A percentile compares a stretch with the other conserved stretches of the same genome.
Evolutionary conservation across 139 green algal species (phyloP).

Genomic region (Desmodesmus armatus): DNA sequence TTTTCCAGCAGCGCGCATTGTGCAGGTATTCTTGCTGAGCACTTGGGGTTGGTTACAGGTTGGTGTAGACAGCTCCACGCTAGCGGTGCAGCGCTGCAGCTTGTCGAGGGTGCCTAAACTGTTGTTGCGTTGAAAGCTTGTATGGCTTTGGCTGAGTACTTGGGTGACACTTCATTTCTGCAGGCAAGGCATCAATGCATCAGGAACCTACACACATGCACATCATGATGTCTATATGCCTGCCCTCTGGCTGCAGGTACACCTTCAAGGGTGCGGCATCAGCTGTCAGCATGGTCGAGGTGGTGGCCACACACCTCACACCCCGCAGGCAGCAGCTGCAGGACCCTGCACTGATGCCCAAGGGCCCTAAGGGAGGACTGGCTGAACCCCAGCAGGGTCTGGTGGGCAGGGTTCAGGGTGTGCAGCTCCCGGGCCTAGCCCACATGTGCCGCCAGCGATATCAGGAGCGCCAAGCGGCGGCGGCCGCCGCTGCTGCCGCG

Average conservation of each 20-base stretch:
- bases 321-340: slow-evolving; percentile 7
- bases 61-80: too few relatives aligned
- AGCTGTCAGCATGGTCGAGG: slow-evolving; percentile 13
- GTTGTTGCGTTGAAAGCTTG: not conserved
- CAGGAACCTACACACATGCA: not conserved
- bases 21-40: too few relatives aligned
- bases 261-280: slow-evolving; percentile 7
- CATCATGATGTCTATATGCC: not conserved
- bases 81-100: too few relatives aligned
- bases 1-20: too few relatives aligned
- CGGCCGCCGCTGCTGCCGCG: slow-evolving; percentile 5
- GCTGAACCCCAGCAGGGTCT: not conserved
- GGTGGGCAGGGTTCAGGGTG: not conserved
- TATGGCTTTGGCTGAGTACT: not conserved
- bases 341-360: not conserved
- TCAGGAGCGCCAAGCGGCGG: not conserved
- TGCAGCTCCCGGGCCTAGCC: not conserved
- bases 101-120: too few relatives aligned
- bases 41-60: too few relatives aligned
- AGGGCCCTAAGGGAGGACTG: not conserved
- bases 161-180: not conserved
- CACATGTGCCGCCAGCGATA: not conserved
- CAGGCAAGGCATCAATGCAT: not conserved
- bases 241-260: not conserved
- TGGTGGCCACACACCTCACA: not conserved